These are phyloP conservation scores for Metschnikowia picachoensis DNA, from an alignment of 805 yeast species.

Conservation along the genomic window DNA sequence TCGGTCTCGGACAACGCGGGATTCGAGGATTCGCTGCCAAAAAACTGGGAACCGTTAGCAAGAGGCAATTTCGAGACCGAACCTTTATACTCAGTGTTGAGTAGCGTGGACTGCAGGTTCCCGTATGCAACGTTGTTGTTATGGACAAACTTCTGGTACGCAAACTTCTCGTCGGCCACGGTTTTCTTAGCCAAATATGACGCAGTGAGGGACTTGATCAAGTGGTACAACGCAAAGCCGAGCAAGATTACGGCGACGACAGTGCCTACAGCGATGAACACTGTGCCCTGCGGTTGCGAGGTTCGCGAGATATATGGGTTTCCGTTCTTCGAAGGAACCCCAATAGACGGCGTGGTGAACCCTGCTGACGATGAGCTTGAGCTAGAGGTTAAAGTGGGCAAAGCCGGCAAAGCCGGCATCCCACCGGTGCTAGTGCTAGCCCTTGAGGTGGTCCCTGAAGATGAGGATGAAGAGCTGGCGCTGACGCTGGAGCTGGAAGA, in stretches of 20 bases:
- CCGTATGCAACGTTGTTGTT: constrained; percentile 32
- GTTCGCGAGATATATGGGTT: constrained; percentile 64
- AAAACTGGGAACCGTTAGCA: constrained; percentile 20
- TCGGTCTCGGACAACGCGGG: constrained; percentile 2
- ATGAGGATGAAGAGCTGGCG: too few relatives aligned
- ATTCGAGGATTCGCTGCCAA: constrained; percentile 23
- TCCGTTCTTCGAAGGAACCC: constrained; percentile 53
- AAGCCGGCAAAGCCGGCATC: not conserved
- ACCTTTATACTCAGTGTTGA: constrained; percentile 16
- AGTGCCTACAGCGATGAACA: constrained; percentile 77
- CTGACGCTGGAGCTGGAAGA: too few relatives aligned
- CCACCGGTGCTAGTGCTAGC: not conserved
- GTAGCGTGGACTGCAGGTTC: not conserved
- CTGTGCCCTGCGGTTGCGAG: constrained; percentile 65
- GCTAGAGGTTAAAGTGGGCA: constrained; percentile 1
- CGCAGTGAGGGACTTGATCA: constrained; percentile 45
- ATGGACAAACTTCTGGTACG: constrained; percentile 31
- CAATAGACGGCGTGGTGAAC: constrained; percentile 45
- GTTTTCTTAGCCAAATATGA: constrained; percentile 49
- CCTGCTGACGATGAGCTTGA: constrained; percentile 15
- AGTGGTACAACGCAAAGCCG: constrained; percentile 50
- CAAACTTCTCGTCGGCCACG: constrained; percentile 28
- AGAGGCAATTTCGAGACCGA: constrained; percentile 35
- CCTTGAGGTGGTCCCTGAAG: not conserved
- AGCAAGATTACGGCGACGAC: constrained; percentile 57